Base-by-base conservation (phyloP, 305 asterid genomes). In the Fraxinus floribunda region DNA sequence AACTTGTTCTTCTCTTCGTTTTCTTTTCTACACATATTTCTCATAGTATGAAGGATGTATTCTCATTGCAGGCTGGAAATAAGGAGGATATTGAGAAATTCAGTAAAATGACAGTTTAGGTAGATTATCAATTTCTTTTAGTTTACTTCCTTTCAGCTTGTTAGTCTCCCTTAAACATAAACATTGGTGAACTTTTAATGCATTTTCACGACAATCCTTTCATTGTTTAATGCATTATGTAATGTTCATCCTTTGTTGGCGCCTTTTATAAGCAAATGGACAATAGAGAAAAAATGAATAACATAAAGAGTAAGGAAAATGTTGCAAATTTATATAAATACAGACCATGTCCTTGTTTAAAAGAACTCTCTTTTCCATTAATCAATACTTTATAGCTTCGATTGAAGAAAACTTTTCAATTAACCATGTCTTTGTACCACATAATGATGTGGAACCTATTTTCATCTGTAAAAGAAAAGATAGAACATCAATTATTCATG, bases 101-200 rank as follows among this genome's bases (percentile, higher is more conserved):
- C 86, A 96, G 99, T 86, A 96, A 96, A 89, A 87, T 98, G 90
- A 94, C 99, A 15, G 98, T 96, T 46, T 94, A 93, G 98, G 98
- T 92, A 68, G 44, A 92, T 55, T 71, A 11, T 77, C 2, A 9
- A 49, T 24, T 39, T 36, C 79, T 20, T 82, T 64, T 84, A 44
- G 34, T 13, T 2, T 75, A 72, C 57, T 75, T 60, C 83, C 36
- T 80, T 38, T 70, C 72, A 44, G 10, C 74, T 11, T 78, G 75
- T 57, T 29, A 35, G 79, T 79, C 77, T 78, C 57, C 72, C 81
- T 24, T 36, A 29, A 35, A 39, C 66, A 66, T 82, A 22, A 11
- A 24, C 77, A 81, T 29, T 36, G 39, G 22, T 4, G 5, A 71
- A 24, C 32, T 62, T 66, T 2, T 80, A 49, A 16, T 77, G 55